Percentiles rank a stretch among this genome's conserved stretches.
These are phyloP conservation scores for Tulasnella sp. DNA, from an alignment of 768 basidiomycete species.

Conservation along the genomic window DNA sequence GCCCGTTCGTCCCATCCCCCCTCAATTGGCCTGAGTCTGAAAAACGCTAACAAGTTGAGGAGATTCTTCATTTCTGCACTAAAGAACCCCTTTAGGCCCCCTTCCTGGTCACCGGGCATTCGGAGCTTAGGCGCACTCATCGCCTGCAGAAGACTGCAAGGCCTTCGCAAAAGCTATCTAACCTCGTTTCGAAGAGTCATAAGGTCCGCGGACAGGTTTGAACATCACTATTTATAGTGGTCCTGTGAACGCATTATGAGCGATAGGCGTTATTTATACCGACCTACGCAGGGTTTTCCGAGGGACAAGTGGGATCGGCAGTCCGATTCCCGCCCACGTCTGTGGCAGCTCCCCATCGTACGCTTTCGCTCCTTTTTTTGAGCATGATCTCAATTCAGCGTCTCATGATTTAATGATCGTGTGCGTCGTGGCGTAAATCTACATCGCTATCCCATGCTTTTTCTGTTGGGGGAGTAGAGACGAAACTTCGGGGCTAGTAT, in stretches of 20 bases:
- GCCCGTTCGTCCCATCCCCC: not conserved
- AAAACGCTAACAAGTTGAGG: not conserved
- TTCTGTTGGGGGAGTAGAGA: not conserved
- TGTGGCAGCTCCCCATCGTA: not conserved
- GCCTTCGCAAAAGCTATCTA: not conserved
- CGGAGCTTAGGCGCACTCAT: not conserved
- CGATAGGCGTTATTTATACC: not conserved
- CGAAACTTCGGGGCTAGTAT: not conserved
- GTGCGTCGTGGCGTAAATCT: not conserved
- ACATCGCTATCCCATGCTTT: not conserved
- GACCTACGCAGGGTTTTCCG: not conserved
- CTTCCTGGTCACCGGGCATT: not conserved
- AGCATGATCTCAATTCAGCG: not conserved
- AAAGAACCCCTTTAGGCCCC: not conserved
- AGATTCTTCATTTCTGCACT: not conserved
- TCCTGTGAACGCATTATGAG: not conserved
- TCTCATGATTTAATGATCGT: not conserved
- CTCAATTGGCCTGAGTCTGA: not conserved
- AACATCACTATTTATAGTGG: not conserved
- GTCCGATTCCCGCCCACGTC: not conserved
- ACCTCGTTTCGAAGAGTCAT: conserved; percentile 1
- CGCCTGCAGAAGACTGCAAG: not conserved
- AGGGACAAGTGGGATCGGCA: conserved; percentile 2
- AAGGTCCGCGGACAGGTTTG: not conserved
- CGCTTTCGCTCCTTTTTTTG: not conserved